A percentile compares a stretch with the other conserved stretches of the same genome.
phyloP scores from a whole-genome alignment of 441 rosid species.

The Gossypium davidsonii region DNA sequence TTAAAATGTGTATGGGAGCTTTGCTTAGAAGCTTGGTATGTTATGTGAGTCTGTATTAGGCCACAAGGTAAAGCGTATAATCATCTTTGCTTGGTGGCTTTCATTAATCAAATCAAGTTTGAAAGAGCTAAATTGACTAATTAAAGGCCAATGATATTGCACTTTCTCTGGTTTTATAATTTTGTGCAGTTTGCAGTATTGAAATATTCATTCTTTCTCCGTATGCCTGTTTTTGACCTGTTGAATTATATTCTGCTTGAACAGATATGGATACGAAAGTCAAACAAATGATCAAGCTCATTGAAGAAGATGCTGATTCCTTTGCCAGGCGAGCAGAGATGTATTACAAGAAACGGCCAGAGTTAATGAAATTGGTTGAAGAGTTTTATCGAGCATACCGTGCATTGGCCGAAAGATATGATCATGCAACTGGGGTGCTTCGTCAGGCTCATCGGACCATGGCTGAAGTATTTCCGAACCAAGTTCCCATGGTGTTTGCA shows the following conservation, averaged over 20 bases:
- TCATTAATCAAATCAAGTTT: not conserved
- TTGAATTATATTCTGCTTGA: conserved; percentile 19
- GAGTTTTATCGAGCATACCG: conserved; percentile 96
- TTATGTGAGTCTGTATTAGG: not conserved
- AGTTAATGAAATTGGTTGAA: conserved; percentile 94
- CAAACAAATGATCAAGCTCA: conserved; percentile 89
- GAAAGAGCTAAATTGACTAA: not conserved
- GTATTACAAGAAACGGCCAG: conserved; percentile 96
- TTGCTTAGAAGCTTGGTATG: not conserved
- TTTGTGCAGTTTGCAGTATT: not conserved
- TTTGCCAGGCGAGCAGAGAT: conserved; percentile 98
- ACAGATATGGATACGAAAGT: conserved; percentile 95
- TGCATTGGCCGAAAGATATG: conserved; percentile 95
- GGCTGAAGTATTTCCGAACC: conserved; percentile 92
- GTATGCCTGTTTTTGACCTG: not conserved
- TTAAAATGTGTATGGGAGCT: not conserved
- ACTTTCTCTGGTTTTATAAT: not conserved
- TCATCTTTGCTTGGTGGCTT: conserved; percentile 4
- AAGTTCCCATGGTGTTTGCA: conserved; percentile 49
- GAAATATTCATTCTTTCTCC: not conserved
- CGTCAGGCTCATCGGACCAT: conserved; percentile 86
- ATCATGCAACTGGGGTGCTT: conserved; percentile 84
- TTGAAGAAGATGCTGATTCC: conserved; percentile 99
- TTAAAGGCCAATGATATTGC: not conserved
- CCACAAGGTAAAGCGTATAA: not conserved